Percentiles rank a stretch among this genome's conserved stretches.
These are phyloP conservation scores for Aspergillus eucalypticola DNA, from an alignment of 2,329 filamentous ascomycete species.

Conservation along the genomic window DNA sequence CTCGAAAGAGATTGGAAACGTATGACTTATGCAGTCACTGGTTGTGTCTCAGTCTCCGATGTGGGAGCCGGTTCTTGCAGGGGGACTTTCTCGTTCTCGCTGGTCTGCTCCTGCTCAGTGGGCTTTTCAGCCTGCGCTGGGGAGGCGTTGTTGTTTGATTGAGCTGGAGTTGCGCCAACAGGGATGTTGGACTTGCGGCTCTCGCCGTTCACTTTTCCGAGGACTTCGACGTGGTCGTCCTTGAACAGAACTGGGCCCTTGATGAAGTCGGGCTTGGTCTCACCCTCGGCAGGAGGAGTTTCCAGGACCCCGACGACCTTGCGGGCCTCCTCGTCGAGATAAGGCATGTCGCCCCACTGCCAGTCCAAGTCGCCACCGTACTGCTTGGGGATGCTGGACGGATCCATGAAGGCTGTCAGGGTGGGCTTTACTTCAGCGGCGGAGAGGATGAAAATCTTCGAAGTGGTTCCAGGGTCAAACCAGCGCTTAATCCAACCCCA, in stretches of 20 bases:
- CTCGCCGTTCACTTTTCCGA: constrained; percentile 38
- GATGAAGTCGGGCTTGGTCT: constrained; percentile 30
- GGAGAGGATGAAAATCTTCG: constrained; percentile 90
- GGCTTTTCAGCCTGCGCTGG: not conserved
- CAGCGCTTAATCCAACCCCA: constrained; percentile 93
- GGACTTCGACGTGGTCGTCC: constrained; percentile 33
- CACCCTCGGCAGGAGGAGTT: constrained; percentile 26
- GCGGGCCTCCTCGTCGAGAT: constrained; percentile 60
- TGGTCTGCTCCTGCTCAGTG: not conserved
- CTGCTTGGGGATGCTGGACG: constrained; percentile 78
- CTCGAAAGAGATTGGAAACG: not conserved
- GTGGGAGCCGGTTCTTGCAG: not conserved
- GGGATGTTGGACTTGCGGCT: constrained; percentile 30
- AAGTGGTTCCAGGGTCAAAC: constrained; percentile 91
- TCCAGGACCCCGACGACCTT: constrained; percentile 35
- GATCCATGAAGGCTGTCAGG: constrained; percentile 77
- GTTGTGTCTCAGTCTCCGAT: not conserved
- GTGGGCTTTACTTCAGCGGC: constrained; percentile 72
- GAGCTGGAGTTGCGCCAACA: constrained; percentile 14
- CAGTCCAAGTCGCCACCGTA: constrained; percentile 89
- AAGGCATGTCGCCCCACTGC: constrained; percentile 72
- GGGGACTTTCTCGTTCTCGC: not conserved
- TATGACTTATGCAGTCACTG: not conserved
- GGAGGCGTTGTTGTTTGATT: not conserved
- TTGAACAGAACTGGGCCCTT: constrained; percentile 41